A percentile compares a stretch with the other conserved stretches of the same genome.
phyloP scores from a whole-genome alignment of 2,329 filamentous ascomycete species.

The Neofusicoccum sp. region DNA sequence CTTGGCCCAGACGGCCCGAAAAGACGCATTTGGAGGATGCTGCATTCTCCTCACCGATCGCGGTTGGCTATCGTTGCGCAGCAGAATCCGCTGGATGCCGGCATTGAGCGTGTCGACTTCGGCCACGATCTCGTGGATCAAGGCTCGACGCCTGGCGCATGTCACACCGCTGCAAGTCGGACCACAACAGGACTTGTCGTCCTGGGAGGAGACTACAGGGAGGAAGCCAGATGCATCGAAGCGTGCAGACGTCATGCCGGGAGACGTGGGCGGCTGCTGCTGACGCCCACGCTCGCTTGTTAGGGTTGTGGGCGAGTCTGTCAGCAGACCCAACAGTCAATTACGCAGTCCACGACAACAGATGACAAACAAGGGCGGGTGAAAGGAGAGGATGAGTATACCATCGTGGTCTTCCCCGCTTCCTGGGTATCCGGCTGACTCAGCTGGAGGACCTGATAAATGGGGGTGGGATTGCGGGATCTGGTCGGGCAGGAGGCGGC shows the following conservation, averaged over 20 bases:
- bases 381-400: not conserved
- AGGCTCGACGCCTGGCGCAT: conserved; percentile 6
- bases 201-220: not conserved
- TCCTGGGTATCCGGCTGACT: conserved; percentile 14
- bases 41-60: conserved; percentile 15
- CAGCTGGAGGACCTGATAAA: not conserved
- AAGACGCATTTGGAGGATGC: not conserved
- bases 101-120: conserved; percentile 12
- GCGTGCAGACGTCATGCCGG: conserved; percentile 5
- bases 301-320: not conserved
- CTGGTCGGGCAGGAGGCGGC: not conserved
- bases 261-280: not conserved
- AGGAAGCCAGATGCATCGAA: not conserved
- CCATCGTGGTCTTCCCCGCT: conserved; percentile 16
- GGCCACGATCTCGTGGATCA: conserved; percentile 16
- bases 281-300: not conserved
- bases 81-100: conserved; percentile 5
- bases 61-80: conserved; percentile 1
- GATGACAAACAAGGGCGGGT: conserved; percentile 18
- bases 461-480: not conserved
- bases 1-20: not conserved
- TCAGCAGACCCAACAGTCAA: conserved; percentile 17
- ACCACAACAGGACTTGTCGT: conserved; percentile 8
- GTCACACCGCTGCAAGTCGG: not conserved
- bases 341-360: conserved; percentile 3